Conservation (phyloP, 805 yeast genomes). For the Ogataea parapolymorpha region DNA sequence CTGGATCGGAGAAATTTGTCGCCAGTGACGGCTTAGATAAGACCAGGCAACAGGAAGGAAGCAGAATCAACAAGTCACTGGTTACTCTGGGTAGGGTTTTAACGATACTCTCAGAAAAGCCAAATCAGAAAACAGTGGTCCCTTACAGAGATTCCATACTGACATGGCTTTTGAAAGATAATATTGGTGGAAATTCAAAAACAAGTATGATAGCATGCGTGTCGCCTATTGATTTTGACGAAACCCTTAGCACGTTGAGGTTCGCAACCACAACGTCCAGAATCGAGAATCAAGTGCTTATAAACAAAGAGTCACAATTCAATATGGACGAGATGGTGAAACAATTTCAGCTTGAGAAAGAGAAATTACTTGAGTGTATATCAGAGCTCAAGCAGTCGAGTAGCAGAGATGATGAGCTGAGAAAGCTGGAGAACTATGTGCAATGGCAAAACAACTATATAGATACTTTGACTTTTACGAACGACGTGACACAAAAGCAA, state of each 20-base stretch:
- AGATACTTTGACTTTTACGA: slow-evolving; percentile 20
- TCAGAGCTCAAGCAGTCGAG: slow-evolving; percentile 10
- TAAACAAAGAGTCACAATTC: slow-evolving; percentile 41
- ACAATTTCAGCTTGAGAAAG: slow-evolving; percentile 27
- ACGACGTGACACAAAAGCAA: slow-evolving; percentile 7
- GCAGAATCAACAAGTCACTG: slow-evolving; percentile 72
- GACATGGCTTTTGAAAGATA: slow-evolving; percentile 73
- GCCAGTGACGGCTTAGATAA: slow-evolving; percentile 51
- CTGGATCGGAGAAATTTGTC: slow-evolving; percentile 71
- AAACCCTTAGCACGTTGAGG: slow-evolving; percentile 68
- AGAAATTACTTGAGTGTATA: slow-evolving; percentile 19
- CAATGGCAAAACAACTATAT: slow-evolving; percentile 27
- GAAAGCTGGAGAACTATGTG: slow-evolving; percentile 23
- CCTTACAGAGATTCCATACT: slow-evolving; percentile 75
- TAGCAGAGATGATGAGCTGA: slow-evolving; percentile 8
- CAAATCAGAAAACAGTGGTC: slow-evolving; percentile 33
- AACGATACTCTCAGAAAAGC: slow-evolving; percentile 42
- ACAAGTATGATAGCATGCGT: slow-evolving; percentile 88
- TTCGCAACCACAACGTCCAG: slow-evolving; percentile 76
- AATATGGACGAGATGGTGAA: slow-evolving; percentile 34
- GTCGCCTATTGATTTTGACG: slow-evolving; percentile 76
- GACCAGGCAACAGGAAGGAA: slow-evolving; percentile 66
- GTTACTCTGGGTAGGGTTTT: slow-evolving; percentile 74
- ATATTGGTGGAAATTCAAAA: slow-evolving; percentile 76
- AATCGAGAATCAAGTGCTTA: slow-evolving; percentile 58